Conservation (phyloP, 1,284 basidiomycete genomes). For the Agaricales sp. region DNA sequence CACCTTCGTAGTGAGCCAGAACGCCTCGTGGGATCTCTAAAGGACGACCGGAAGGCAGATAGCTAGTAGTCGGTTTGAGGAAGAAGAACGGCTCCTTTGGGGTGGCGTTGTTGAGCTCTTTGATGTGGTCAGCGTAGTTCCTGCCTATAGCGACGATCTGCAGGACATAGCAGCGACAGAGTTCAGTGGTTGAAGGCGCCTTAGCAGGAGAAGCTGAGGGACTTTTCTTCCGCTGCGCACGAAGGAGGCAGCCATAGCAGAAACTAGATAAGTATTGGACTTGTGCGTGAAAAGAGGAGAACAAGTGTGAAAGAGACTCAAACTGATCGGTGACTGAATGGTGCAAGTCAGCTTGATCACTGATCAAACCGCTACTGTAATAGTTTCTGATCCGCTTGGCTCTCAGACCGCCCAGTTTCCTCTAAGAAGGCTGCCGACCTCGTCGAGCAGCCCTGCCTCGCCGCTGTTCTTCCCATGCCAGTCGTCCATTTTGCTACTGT, state of each 20-base stretch:
- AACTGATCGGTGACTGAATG: background rate
- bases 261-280: conserved; percentile 11
- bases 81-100: conserved; percentile 99
- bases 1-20: conserved; percentile 86
- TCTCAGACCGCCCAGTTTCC: too few species aligned
- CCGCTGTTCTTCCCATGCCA: too few species aligned
- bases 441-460: too few species aligned
- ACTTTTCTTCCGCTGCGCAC: conserved; percentile 22
- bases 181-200: background rate
- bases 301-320: too few species aligned
- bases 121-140: conserved; percentile 80
- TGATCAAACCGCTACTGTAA: too few species aligned
- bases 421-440: too few species aligned
- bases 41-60: conserved; percentile 65
- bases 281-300: background rate
- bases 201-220: background rate
- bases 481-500: too few species aligned
- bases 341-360: background rate
- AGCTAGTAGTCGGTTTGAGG: conserved; percentile 91
- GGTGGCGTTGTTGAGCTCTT: conserved; percentile 83
- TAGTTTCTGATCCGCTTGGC: too few species aligned
- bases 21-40: conserved; percentile 86
- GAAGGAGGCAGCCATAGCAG: conserved; percentile 32
- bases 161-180: background rate
- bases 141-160: conserved; percentile 88